A percentile compares a stretch with the other conserved stretches of the same genome.
phyloP scores from a whole-genome alignment of 2,329 filamentous ascomycete species.

The Plectosphaerella plurivora region DNA sequence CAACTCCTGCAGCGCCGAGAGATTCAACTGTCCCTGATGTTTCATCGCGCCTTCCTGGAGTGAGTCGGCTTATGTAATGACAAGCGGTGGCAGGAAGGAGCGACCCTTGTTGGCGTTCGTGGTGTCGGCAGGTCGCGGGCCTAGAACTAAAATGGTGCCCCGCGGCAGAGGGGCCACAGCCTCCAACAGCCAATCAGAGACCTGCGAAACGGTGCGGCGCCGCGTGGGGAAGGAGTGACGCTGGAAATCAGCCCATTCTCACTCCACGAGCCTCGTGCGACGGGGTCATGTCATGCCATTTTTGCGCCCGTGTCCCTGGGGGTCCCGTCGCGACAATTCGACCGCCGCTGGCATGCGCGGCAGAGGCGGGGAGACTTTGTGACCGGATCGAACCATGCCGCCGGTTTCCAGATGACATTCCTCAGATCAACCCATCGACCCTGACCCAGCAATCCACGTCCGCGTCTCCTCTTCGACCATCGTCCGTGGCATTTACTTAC shows the following conservation, averaged over 20 bases:
- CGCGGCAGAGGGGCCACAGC: not conserved
- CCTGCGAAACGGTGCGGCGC: not conserved
- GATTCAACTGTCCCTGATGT: no score
- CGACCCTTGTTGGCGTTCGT: no score
- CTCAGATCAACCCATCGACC: no score
- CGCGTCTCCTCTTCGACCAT: no score
- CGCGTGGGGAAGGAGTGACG: slow-evolving; percentile 3
- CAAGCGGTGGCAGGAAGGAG: no score
- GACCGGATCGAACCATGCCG: not conserved
- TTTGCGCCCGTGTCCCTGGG: not conserved
- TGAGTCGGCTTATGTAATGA: no score
- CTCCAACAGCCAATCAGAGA: not conserved
- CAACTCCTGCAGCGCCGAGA: no score
- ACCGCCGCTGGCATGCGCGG: not conserved
- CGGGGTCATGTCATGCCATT: slow-evolving; percentile 4
- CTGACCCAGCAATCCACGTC: no score
- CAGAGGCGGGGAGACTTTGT: not conserved
- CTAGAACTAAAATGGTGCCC: not conserved
- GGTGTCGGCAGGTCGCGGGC: not conserved
- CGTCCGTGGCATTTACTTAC: not conserved
- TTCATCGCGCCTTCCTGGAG: no score
- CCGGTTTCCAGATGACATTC: not conserved
- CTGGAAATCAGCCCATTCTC: slow-evolving; percentile 6
- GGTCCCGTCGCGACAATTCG: not conserved
- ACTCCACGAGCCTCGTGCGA: slow-evolving; percentile 2